phyloP scores from a whole-genome alignment of 2,329 filamentous ascomycete genomes.

The Beauveria caledonica region DNA sequence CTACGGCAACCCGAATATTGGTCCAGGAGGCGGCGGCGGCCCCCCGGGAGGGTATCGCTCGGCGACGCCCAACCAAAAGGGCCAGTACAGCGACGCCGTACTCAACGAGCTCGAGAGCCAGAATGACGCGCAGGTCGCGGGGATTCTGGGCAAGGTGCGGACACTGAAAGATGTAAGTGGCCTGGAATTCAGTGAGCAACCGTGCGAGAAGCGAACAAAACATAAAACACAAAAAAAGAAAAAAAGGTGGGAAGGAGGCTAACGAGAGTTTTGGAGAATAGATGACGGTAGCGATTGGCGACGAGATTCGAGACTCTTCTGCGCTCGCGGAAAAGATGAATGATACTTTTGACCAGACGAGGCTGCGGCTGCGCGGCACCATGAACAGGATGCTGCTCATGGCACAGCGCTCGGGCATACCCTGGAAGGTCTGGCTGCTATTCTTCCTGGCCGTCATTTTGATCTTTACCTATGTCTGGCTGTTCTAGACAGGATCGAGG shows the following conservation, averaged over 20 bases:
- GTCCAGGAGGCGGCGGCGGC: neutral
- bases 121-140: conserved; percentile 82
- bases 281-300: conserved; percentile 89
- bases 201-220: too few species aligned
- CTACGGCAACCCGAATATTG: conserved; percentile 5
- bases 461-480: conserved; percentile 88
- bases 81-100: conserved; percentile 88
- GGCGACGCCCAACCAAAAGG: conserved; percentile 68
- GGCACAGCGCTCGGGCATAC: conserved; percentile 88
- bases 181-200: neutral
- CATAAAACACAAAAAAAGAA: neutral
- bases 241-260: neutral
- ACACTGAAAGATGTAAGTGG: conserved; percentile 75
- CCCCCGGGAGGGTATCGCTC: conserved; percentile 38
- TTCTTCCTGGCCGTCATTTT: conserved; percentile 81
- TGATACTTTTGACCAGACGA: conserved; percentile 80
- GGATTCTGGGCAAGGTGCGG: conserved; percentile 84
- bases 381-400: conserved; percentile 97
- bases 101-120: conserved; percentile 92
- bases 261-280: conserved; percentile 25
- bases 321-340: conserved; percentile 93
- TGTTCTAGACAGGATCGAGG: conserved; percentile 48
- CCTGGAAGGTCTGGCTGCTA: conserved; percentile 86
- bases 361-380: conserved; percentile 73
- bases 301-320: conserved; percentile 87